Percentiles rank a stretch among this genome's conserved stretches.
These are phyloP conservation scores for Gaeumannomyces sp. DNA, from an alignment of 2,329 filamentous ascomycete genomes.

Conservation along the genomic window DNA sequence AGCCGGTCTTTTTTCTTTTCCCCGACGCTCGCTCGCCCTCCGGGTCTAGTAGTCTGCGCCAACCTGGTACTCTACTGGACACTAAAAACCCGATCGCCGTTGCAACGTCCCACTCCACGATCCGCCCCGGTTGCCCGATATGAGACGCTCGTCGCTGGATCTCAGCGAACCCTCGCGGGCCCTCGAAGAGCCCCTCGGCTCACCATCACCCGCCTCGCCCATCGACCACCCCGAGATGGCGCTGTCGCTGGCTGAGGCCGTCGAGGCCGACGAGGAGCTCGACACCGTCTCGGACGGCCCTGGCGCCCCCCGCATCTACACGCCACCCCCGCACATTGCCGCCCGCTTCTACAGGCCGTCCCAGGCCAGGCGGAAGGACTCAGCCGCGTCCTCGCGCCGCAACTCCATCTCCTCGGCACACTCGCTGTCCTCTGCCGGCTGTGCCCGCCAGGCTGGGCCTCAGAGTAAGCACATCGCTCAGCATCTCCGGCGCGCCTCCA, in stretches of 20 bases:
- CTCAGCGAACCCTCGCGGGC: conserved; percentile 25
- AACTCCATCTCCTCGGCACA: conserved; percentile 75
- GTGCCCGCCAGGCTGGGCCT: conserved; percentile 43
- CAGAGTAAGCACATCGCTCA: conserved; percentile 75
- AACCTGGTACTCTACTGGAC: not conserved
- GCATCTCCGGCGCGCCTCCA: conserved; percentile 71
- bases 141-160: conserved; percentile 25
- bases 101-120: not conserved
- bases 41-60: not conserved
- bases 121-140: conserved; percentile 11
- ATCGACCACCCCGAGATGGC: conserved; percentile 16
- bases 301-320: conserved; percentile 35
- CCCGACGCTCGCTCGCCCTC: not conserved
- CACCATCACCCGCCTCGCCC: conserved; percentile 17
- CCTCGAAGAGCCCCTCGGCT: conserved; percentile 23
- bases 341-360: conserved; percentile 67
- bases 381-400: conserved; percentile 70
- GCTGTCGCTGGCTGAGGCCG: conserved; percentile 16
- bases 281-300: conserved; percentile 7
- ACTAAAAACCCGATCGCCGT: not conserved
- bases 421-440: conserved; percentile 57
- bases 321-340: conserved; percentile 69
- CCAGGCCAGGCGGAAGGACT: conserved; percentile 64
- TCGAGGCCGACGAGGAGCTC: conserved; percentile 16
- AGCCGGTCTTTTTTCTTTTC: not conserved